Evolutionary conservation across 2,329 filamentous ascomycete genomes (phyloP).

Genomic region (Harringtonia aguacate): DNA sequence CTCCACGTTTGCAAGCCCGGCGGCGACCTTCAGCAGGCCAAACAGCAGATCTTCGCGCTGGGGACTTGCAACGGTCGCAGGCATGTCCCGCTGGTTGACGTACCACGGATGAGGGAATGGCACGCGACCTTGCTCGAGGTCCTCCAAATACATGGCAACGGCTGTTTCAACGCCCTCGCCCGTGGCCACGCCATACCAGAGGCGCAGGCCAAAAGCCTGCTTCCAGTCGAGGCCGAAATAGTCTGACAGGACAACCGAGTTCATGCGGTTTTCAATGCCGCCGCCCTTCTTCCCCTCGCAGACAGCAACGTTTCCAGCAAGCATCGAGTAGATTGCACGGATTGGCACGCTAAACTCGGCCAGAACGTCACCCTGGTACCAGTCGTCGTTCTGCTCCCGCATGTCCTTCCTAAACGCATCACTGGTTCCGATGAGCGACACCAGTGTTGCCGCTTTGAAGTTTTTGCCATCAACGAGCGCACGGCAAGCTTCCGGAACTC

Average conservation of each 20-base stretch:
- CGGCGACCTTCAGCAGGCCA: slow-evolving; percentile 75
- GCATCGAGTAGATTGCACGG: slow-evolving; percentile 78
- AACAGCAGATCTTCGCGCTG: slow-evolving; percentile 68
- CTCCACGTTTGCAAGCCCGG: slow-evolving; percentile 51
- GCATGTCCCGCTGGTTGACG: slow-evolving; percentile 42
- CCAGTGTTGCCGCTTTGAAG: slow-evolving; percentile 29
- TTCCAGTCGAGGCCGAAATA: slow-evolving; percentile 86
- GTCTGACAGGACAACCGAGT: slow-evolving; percentile 71
- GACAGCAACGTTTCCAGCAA: slow-evolving; percentile 77
- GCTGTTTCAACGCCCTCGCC: slow-evolving; percentile 62
- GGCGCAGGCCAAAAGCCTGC: slow-evolving; percentile 78
- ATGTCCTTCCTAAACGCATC: slow-evolving; percentile 62
- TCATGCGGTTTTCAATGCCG: slow-evolving; percentile 67
- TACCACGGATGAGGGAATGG: slow-evolving; percentile 65
- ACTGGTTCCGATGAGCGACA: slow-evolving; percentile 66
- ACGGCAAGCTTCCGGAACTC: slow-evolving; percentile 73
- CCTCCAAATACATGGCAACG: slow-evolving; percentile 61
- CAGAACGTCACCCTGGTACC: slow-evolving; percentile 72
- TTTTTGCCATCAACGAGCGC: slow-evolving; percentile 65
- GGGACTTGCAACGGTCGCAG: slow-evolving; percentile 44
- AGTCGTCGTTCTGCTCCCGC: slow-evolving; percentile 68
- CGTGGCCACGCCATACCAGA: slow-evolving; percentile 73
- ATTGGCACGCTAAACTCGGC: slow-evolving; percentile 80
- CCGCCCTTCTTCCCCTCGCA: slow-evolving; percentile 67
- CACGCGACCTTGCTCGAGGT: slow-evolving; percentile 62